phyloP scores from a whole-genome alignment of 805 yeast species.

The Vanderwaltozyma tropicalis region DNA sequence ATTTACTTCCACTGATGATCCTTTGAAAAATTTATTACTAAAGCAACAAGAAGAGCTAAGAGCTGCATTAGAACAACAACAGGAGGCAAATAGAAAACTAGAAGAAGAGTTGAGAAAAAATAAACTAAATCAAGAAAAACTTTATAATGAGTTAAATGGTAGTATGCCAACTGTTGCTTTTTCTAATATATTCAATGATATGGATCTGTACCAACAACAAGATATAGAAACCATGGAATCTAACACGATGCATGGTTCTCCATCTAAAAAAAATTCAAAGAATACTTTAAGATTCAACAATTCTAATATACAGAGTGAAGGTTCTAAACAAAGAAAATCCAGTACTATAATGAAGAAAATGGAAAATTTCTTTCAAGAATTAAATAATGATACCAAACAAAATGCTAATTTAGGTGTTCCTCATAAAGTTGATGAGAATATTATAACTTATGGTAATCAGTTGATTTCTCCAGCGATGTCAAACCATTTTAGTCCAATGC shows the following conservation, averaged over 20 bases:
- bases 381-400: neutral
- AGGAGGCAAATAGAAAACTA: conserved; percentile 21
- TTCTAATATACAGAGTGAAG: too few relatives aligned
- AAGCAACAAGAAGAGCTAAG: conserved; percentile 25
- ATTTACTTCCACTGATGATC: neutral
- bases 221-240: too few relatives aligned
- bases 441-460: conserved; percentile 2
- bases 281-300: neutral
- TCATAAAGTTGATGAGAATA: conserved; percentile 1
- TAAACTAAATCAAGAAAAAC: conserved; percentile 21
- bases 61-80: conserved; percentile 25
- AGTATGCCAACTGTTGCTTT: too few relatives aligned
- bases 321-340: conserved; percentile 3
- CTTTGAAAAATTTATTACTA: conserved; percentile 3
- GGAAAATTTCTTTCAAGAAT: conserved; percentile 2
- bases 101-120: conserved; percentile 22
- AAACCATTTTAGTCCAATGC: conserved; percentile 1
- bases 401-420: neutral
- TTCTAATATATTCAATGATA: too few relatives aligned
- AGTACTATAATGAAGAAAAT: conserved; percentile 2
- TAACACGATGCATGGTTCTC: too few relatives aligned
- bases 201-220: too few relatives aligned
- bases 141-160: too few relatives aligned
- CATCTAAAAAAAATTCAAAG: conserved; percentile 1
- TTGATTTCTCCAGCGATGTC: conserved; percentile 4